phyloP scores from a whole-genome alignment of 768 basidiomycete species.

The Leccinum broughii region DNA sequence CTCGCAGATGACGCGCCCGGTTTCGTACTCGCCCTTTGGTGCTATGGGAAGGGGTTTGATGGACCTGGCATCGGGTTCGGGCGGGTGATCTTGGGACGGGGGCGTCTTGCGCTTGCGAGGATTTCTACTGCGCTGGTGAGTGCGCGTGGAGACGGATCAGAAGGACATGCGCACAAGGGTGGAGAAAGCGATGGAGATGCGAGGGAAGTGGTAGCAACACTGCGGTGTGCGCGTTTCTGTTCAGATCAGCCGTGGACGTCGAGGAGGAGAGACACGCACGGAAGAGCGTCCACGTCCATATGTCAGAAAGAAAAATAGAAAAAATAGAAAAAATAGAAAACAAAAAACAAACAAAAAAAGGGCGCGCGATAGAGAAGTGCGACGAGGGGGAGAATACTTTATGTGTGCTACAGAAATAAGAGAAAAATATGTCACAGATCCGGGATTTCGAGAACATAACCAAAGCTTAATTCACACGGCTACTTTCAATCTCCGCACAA shows the following conservation, averaged over 20 bases:
- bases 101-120: conserved; percentile 43
- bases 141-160: conserved; percentile 19
- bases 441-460: conserved; percentile 42
- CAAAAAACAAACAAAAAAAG: conserved; percentile 9
- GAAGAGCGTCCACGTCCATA: conserved; percentile 22
- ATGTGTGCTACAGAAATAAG: conserved; percentile 37
- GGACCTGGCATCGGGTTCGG: conserved; percentile 15
- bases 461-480: conserved; percentile 37
- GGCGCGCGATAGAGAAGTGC: conserved; percentile 8
- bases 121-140: conserved; percentile 26
- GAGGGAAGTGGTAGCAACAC: conserved; percentile 8
- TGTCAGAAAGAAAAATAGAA: conserved; percentile 7
- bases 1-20: conserved; percentile 66
- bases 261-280: conserved; percentile 19
- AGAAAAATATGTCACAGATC: conserved; percentile 43
- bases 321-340: not conserved
- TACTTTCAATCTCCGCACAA: conserved; percentile 36
- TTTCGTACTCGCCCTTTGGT: conserved; percentile 57
- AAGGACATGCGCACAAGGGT: conserved; percentile 22
- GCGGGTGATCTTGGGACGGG: conserved; percentile 24
- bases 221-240: conserved; percentile 11
- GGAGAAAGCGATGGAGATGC: conserved; percentile 17
- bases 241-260: conserved; percentile 16
- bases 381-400: conserved; percentile 20
- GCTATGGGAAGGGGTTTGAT: conserved; percentile 13